phyloP scores from a whole-genome alignment of 129 eudicot genomes.

The Logfia minima region DNA sequence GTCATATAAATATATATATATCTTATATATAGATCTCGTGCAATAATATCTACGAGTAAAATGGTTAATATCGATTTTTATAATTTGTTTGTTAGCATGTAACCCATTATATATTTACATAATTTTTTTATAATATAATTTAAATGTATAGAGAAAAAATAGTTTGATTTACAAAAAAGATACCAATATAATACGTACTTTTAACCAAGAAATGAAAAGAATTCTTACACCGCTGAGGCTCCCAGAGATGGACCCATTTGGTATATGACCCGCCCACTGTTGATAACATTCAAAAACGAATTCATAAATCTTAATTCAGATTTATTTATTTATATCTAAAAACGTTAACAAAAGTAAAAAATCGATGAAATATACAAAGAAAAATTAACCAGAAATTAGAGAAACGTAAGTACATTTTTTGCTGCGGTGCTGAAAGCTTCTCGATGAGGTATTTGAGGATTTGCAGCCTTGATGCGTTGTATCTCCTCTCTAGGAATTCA shows the following conservation, averaged over 20 bases:
- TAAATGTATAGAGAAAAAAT: too few species aligned
- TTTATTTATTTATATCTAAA: background rate
- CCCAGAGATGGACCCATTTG: slow-evolving; percentile 55
- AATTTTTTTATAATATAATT: too few species aligned
- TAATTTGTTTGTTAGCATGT: too few species aligned
- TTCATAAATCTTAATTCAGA: background rate
- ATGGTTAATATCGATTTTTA: too few species aligned
- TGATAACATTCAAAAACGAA: slow-evolving; percentile 6
- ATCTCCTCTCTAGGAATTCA: slow-evolving; percentile 73
- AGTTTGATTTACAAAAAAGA: too few species aligned
- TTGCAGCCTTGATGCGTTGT: slow-evolving; percentile 90
- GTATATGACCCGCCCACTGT: slow-evolving; percentile 93
- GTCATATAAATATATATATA: background rate
- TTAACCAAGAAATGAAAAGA: slow-evolving; percentile 9
- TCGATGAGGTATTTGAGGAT: slow-evolving; percentile 93
- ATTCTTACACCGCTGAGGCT: slow-evolving; percentile 52
- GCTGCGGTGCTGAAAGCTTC: slow-evolving; percentile 99
- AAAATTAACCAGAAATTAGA: background rate
- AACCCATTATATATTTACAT: too few species aligned
- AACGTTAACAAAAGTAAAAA: background rate
- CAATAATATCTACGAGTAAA: too few species aligned
- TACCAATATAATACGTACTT: too few species aligned
- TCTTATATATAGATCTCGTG: too few species aligned
- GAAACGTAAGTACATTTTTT: slow-evolving; percentile 58
- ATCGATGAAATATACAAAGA: background rate